These are phyloP conservation scores for Cladorrhinum samala DNA, from an alignment of 495 filamentous ascomycete species.

Conservation along the genomic window DNA sequence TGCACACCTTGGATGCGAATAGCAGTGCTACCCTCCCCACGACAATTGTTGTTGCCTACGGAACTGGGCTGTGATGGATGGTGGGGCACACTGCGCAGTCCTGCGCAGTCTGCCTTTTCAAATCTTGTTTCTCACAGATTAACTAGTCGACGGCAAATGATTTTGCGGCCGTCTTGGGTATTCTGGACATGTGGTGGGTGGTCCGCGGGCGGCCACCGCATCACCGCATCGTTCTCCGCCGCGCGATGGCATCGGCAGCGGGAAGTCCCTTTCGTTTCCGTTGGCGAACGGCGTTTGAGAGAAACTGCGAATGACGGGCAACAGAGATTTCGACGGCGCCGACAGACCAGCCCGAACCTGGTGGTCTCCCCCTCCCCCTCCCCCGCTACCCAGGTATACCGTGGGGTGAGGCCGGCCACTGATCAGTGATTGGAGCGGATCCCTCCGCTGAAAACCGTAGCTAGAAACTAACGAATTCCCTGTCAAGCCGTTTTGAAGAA, in stretches of 20 bases:
- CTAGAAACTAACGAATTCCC: no score
- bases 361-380: no score
- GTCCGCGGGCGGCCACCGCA: not conserved
- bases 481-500: not conserved
- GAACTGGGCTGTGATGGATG: constrained; percentile 6
- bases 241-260: constrained; percentile 7
- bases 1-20: not conserved
- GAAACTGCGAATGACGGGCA: not conserved
- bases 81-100: constrained; percentile 1
- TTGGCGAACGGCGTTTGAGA: constrained; percentile 1
- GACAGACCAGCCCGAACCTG: no score
- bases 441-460: no score
- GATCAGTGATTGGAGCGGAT: not conserved
- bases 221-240: not conserved
- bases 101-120: not conserved
- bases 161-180: no score
- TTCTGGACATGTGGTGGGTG: not conserved
- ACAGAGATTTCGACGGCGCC: not conserved
- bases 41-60: constrained; percentile 2
- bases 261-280: constrained; percentile 4
- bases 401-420: no score
- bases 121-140: not conserved
- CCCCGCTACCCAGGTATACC: not conserved
- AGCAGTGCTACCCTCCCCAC: not conserved
- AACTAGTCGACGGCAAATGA: no score